Base-by-base conservation (phyloP, 2,329 filamentous ascomycete species). In the Hyphodiscus sp. region DNA sequence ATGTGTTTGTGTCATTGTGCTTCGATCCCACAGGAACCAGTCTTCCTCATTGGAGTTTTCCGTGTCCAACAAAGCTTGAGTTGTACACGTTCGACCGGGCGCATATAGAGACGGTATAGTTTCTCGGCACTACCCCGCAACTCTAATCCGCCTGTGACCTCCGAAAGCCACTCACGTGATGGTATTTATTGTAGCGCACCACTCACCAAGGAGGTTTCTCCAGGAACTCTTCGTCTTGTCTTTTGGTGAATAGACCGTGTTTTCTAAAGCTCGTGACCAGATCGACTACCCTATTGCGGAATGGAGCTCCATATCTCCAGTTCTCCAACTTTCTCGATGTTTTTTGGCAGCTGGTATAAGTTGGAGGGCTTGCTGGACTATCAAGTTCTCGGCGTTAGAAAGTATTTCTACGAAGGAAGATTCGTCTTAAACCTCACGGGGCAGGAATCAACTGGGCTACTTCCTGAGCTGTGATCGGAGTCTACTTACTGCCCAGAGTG, bases 331-430 rank as follows among this genome's bases (percentile, higher is more conserved):
- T 20, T 41, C 29, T 29, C 52, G 53, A 19, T 29, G 23, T 15
- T 16, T 52, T 38, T 53, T 59, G 2, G 56, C 49, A 43, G 47
- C 15, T 4, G 43, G 45, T 13, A 57, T 49, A 53, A 63, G 50
- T 9, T 23, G 45, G 4, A 60, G 23, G 11, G 61, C 61, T 23
- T 59, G 57, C 10, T 44, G 44, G 19, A 64, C 53, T 0, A 38
- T 38, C 11, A 5, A 38, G 29, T 38, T 15, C 16, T 38, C 11
- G 13, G 33, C 4, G 33, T 38, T 10, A 38, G 33, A 2, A 4
- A 4, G 5, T 38, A 10, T n/a, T 38, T n/a, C 4, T 13, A 38
- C 4, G 4, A 38, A 38, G 5, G 11, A n/a, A 38, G 33, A n/a
- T n/a, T n/a, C n/a, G n/a, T n/a, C n/a, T n/a, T n/a, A n/a, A n/a